Conservation (phyloP, 371 early-diverging fungal genomes). For the Funneliformis caledonium region DNA sequence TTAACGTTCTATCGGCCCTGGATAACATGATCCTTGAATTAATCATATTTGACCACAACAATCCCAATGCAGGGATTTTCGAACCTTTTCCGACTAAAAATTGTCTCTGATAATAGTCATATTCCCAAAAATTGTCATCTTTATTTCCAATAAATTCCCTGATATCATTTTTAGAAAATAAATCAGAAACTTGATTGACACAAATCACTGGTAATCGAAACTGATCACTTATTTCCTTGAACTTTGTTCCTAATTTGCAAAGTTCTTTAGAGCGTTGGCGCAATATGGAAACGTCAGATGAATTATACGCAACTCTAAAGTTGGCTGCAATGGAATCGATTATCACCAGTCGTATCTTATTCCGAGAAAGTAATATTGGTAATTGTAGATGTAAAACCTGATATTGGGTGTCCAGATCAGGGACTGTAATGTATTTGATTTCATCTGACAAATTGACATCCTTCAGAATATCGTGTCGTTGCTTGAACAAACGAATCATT, state of each 20-base stretch:
- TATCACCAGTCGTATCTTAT: conserved; percentile 68
- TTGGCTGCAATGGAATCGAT: conserved; percentile 87
- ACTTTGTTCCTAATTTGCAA: conserved; percentile 60
- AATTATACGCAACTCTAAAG: conserved; percentile 52
- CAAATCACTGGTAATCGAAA: conserved; percentile 70
- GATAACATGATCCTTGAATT: conserved; percentile 70
- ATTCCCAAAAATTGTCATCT: conserved; percentile 16
- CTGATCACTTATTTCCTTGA: conserved; percentile 66
- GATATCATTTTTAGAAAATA: conserved; percentile 37
- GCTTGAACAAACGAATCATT: conserved; percentile 48
- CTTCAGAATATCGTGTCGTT: conserved; percentile 36
- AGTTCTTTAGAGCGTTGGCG: conserved; percentile 59
- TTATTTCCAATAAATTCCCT: neutral
- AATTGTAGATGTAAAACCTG: conserved; percentile 74
- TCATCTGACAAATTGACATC: conserved; percentile 46
- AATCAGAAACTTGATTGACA: conserved; percentile 66
- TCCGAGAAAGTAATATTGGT: conserved; percentile 55
- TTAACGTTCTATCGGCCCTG: conserved; percentile 42
- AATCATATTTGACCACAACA: conserved; percentile 79
- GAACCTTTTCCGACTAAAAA: conserved; percentile 7
- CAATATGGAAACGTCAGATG: conserved; percentile 41
- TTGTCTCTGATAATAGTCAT: conserved; percentile 11
- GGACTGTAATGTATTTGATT: conserved; percentile 67
- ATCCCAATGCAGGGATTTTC: conserved; percentile 67
- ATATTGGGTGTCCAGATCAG: conserved; percentile 71